Conservation (phyloP, 495 filamentous ascomycete genomes). For the Aspergillus sclerotiicarbonarius region DNA sequence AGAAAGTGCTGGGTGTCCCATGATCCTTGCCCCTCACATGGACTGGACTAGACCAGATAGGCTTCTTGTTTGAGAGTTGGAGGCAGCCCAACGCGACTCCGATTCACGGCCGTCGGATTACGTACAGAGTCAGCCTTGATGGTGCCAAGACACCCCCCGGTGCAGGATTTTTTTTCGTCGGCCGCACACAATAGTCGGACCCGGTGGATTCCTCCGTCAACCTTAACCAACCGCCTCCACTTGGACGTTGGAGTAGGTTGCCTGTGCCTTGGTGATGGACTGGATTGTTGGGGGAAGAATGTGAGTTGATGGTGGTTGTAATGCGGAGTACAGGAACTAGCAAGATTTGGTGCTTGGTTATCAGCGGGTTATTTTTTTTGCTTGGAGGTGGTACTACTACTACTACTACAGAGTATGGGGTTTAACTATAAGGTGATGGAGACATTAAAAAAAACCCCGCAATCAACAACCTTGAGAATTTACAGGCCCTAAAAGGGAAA, state of each 20-base stretch:
- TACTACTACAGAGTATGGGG: no score
- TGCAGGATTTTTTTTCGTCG: not conserved
- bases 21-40: not conserved
- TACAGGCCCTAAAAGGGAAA: no score
- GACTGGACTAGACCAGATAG: not conserved
- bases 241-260: not conserved
- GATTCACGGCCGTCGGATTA: conserved; percentile 4
- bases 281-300: no score
- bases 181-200: not conserved
- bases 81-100: not conserved
- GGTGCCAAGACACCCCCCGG: not conserved
- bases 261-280: no score
- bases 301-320: no score
- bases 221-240: not conserved
- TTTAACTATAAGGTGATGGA: no score
- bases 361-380: no score
- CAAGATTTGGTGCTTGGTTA: no score
- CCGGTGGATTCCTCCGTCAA: not conserved
- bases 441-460: no score
- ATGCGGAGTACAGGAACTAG: no score
- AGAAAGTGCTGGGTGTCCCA: not conserved
- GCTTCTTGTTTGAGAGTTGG: not conserved
- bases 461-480: no score
- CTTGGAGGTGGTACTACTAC: no score
- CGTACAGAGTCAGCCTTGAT: not conserved